These are phyloP conservation scores for Ilex asprella DNA, from an alignment of 257 asterid genomes.

Conservation along the genomic window DNA sequence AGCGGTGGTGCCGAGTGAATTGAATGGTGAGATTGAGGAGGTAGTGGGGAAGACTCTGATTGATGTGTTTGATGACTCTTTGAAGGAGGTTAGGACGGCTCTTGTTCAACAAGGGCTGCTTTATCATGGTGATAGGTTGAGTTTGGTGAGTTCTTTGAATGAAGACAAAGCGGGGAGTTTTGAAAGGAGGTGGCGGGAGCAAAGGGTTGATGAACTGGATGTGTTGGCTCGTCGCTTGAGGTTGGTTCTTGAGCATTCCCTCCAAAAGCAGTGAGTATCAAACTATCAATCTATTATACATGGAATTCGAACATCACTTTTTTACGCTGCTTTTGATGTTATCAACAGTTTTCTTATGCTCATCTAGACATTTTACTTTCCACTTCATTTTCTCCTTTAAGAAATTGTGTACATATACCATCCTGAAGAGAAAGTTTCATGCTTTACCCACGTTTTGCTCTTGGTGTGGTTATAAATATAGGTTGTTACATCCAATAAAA, in stretches of 20 bases:
- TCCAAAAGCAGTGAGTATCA: slow-evolving; percentile 34
- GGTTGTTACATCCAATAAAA: too few relatives aligned
- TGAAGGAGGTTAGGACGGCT: slow-evolving; percentile 42
- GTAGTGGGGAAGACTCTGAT: slow-evolving; percentile 39
- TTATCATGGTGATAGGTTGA: background rate
- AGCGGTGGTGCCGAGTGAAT: slow-evolving; percentile 13
- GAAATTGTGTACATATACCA: too few relatives aligned
- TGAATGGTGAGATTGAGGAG: slow-evolving; percentile 15
- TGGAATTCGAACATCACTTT: background rate
- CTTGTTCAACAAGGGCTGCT: slow-evolving; percentile 6
- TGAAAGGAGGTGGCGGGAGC: slow-evolving; percentile 55
- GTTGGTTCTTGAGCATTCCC: slow-evolving; percentile 58
- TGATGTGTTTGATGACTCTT: slow-evolving; percentile 54
- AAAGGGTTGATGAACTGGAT: slow-evolving; percentile 62
- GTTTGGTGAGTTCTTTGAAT: slow-evolving; percentile 19
- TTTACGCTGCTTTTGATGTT: too few relatives aligned
- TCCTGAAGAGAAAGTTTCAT: too few relatives aligned
- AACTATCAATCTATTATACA: slow-evolving; percentile 10
- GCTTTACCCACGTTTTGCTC: too few relatives aligned
- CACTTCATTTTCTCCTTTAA: too few relatives aligned
- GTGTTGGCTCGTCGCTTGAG: slow-evolving; percentile 59
- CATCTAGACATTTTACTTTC: too few relatives aligned
- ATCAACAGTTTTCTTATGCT: too few relatives aligned
- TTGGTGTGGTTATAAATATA: too few relatives aligned
- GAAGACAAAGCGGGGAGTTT: slow-evolving; percentile 20